Evolutionary conservation across 768 basidiomycete species (phyloP).

Genomic region (Mycena amicta): DNA sequence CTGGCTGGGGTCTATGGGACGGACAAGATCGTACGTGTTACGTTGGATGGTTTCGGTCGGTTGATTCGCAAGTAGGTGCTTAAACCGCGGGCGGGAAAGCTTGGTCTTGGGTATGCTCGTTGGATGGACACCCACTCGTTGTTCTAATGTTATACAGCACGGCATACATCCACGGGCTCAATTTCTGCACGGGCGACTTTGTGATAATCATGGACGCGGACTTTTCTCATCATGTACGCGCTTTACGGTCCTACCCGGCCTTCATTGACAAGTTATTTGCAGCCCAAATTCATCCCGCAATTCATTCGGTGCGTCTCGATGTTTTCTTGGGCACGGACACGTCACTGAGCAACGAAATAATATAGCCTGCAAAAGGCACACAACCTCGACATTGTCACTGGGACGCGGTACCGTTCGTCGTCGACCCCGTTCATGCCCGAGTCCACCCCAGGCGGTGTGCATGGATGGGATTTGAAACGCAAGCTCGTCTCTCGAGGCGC

Average conservation of each 20-base stretch:
- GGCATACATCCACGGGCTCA: constrained; percentile 89
- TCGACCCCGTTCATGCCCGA: constrained; percentile 57
- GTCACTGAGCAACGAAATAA: constrained; percentile 5
- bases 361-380: constrained; percentile 78
- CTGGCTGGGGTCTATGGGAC: constrained; percentile 80
- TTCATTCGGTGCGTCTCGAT: constrained; percentile 67
- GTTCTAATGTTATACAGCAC: too few relatives aligned
- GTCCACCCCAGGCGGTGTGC: constrained; percentile 80
- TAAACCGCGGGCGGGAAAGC: constrained; percentile 86
- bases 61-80: constrained; percentile 53
- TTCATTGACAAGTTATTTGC: constrained; percentile 10
- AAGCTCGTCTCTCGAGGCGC: constrained; percentile 88
- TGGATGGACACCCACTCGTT: too few relatives aligned
- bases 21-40: constrained; percentile 69
- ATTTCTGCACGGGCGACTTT: constrained; percentile 89
- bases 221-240: constrained; percentile 86
- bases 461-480: constrained; percentile 91
- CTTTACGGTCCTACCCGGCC: neutral
- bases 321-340: neutral
- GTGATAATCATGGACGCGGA: constrained; percentile 98
- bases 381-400: constrained; percentile 91
- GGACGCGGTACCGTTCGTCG: constrained; percentile 78
- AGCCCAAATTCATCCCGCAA: constrained; percentile 96
- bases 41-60: constrained; percentile 7
- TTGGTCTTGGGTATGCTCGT: constrained; percentile 83